A percentile compares a stretch with the other conserved stretches of the same genome.
Conservation (phyloP, 2,329 filamentous ascomycete species). For the Penicillium frequentans region DNA sequence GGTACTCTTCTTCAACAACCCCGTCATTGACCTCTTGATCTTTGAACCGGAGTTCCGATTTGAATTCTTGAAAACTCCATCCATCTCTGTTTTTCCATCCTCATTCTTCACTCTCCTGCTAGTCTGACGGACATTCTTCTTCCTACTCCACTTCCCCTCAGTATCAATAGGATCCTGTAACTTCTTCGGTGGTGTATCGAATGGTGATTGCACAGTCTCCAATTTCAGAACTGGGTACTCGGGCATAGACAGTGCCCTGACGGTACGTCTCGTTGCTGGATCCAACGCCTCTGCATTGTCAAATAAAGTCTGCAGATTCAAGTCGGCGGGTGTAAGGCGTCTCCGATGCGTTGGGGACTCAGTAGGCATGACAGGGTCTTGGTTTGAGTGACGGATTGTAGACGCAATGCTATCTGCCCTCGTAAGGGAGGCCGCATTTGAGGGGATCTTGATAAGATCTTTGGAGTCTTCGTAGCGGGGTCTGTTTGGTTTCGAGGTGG, state of each 20-base stretch:
- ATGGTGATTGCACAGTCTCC: conserved; percentile 15
- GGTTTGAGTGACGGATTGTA: conserved; percentile 9
- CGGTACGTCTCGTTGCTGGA: conserved; percentile 1
- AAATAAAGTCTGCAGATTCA: conserved; percentile 15
- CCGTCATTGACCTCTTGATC: conserved; percentile 13
- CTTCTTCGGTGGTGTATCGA: conserved; percentile 10
- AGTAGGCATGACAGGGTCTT: conserved; percentile 8
- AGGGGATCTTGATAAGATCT: conserved; percentile 20
- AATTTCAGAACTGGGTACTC: conserved; percentile 22
- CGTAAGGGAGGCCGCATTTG: conserved; percentile 10
- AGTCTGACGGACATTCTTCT: neutral
- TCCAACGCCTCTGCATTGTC: conserved; percentile 14
- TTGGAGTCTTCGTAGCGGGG: conserved; percentile 20
- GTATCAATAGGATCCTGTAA: conserved; percentile 13
- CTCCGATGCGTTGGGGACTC: conserved; percentile 12
- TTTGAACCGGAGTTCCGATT: conserved; percentile 4
- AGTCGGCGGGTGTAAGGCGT: conserved; percentile 7
- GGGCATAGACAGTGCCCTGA: conserved; percentile 4
- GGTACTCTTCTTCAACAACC: conserved; percentile 11
- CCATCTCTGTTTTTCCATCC: neutral
- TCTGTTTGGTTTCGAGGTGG: conserved; percentile 9
- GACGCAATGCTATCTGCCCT: conserved; percentile 15
- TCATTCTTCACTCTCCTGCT: neutral
- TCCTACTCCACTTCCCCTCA: neutral
- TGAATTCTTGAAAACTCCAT: neutral